Base-by-base conservation (phyloP, 768 basidiomycete genomes). In the Clathrus columnatus region DNA sequence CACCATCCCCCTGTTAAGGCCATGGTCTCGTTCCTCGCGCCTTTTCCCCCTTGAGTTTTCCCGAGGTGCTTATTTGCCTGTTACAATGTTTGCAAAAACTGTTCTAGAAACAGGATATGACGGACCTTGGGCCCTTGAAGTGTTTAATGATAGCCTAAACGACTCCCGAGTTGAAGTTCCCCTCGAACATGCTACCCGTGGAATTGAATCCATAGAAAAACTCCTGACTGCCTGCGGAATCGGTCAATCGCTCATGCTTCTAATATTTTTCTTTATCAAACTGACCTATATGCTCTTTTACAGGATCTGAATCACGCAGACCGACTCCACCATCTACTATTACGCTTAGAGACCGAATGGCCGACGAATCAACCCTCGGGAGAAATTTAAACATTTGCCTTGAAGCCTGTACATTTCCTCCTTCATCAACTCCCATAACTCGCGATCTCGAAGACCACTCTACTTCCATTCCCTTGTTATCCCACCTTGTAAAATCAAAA, bases 111-210 rank as follows among this genome's bases (percentile, higher is more conserved):
- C 68, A 17, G 71, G 72, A 2, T 74, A 70, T 59, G 58, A 54
- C 4, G 73, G 71, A 4, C 65, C 66, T 50, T 71, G 72, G 67
- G 68, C 67, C 17, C 52, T 72, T 47, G 73, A 74, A 61, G 69
- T 73, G 5, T 74, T 73, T 54, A 73, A 73, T 59, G 64, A 61
- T 16, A 67, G 63, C 32, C 51, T 73, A 30, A 51, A 57, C 28
- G 67, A 68, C 18, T 46, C 57, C 41, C 59, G 61, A 11, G 48
- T 48, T 21, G 58, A 60, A 32, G 64, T 61, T 54, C 61, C 66
- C 18, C 44, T 51, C 54, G 60, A 64, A 24, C 68, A 69, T 57
- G 67, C 62, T 14, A 46, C 52, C 17, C 59, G 67, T 17, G 67
- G 67, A 10, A 61, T 68, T 7, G 54, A 52, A 21, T 64, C 66